phyloP scores from a whole-genome alignment of 495 filamentous ascomycete species.

The Penicillium cataractarum region DNA sequence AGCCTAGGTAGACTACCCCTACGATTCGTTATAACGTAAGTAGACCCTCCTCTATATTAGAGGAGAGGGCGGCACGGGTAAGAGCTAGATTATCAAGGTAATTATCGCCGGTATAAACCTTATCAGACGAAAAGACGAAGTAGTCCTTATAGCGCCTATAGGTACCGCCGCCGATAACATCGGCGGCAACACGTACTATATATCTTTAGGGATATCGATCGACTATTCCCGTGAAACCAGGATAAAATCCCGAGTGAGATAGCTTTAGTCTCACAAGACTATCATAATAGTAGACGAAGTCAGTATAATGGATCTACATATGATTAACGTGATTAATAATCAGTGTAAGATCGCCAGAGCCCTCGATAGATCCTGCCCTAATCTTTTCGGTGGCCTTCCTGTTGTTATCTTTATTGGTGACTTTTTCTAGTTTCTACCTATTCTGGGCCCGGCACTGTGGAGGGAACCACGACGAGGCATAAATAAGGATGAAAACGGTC shows the following conservation, averaged over 20 bases:
- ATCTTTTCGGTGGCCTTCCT: not conserved
- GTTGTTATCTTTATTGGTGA: not conserved
- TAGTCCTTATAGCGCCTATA: not conserved
- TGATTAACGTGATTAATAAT: not conserved
- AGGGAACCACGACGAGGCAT: not conserved
- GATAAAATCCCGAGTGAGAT: not conserved
- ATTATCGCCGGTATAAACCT: not conserved
- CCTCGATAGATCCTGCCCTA: not conserved
- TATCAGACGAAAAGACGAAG: not conserved
- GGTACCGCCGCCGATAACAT: not conserved
- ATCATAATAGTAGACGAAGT: not conserved
- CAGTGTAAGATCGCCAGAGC: not conserved
- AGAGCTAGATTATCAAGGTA: not conserved
- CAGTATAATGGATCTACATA: not conserved
- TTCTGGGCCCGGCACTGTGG: not conserved
- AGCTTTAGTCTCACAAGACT: not conserved
- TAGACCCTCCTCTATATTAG: not conserved
- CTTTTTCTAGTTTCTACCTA: not conserved
- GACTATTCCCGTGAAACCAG: not conserved
- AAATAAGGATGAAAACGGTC: not conserved
- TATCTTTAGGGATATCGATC: not conserved
- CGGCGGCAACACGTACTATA: not conserved
- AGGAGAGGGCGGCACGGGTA: not conserved
- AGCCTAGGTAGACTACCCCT: not conserved
- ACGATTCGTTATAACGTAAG: not conserved